A percentile compares a stretch with the other conserved stretches of the same genome.
phyloP scores from a whole-genome alignment of 441 rosid species.

The Melastoma candidum region DNA sequence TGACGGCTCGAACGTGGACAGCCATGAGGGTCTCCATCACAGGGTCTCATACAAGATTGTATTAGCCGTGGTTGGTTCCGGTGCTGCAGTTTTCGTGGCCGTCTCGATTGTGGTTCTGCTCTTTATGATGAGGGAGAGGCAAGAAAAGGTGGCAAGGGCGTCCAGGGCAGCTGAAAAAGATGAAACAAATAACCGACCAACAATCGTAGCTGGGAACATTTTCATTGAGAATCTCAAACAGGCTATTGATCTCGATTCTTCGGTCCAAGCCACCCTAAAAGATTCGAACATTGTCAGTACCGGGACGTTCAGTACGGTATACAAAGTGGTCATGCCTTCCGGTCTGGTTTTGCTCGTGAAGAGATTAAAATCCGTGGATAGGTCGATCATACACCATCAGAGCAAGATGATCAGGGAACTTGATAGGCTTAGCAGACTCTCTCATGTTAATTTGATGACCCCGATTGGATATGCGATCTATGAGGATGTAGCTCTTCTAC shows the following conservation, averaged over 20 bases:
- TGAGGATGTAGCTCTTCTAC: slow-evolving; percentile 83
- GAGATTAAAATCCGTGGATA: slow-evolving; percentile 77
- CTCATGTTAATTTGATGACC: slow-evolving; percentile 67
- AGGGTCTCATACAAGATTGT: slow-evolving; percentile 77
- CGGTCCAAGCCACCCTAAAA: slow-evolving; percentile 65
- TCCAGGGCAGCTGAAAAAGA: slow-evolving; percentile 33
- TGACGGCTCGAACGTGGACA: slow-evolving; percentile 29
- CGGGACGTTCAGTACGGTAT: slow-evolving; percentile 81
- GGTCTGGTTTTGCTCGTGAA: slow-evolving; percentile 69
- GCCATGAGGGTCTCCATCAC: slow-evolving; percentile 45
- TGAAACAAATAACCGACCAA: slow-evolving; percentile 34
- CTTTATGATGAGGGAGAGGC: slow-evolving; percentile 93
- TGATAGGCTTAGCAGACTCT: slow-evolving; percentile 81
- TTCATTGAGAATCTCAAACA: slow-evolving; percentile 83
- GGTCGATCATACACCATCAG: slow-evolving; percentile 75
- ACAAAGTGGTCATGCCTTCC: slow-evolving; percentile 88
- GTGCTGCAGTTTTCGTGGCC: slow-evolving; percentile 71
- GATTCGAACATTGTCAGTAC: slow-evolving; percentile 68
- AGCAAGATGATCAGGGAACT: slow-evolving; percentile 93
- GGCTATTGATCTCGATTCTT: slow-evolving; percentile 82
- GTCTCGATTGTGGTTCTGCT: slow-evolving; percentile 74
- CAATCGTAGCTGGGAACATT: slow-evolving; percentile 66
- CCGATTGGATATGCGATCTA: slow-evolving; percentile 88
- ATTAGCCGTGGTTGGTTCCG: slow-evolving; percentile 82
- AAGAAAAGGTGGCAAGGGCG: slow-evolving; percentile 63